These are phyloP conservation scores for Xerocomus potaroensis DNA, from an alignment of 768 basidiomycete genomes.

Conservation along the genomic window DNA sequence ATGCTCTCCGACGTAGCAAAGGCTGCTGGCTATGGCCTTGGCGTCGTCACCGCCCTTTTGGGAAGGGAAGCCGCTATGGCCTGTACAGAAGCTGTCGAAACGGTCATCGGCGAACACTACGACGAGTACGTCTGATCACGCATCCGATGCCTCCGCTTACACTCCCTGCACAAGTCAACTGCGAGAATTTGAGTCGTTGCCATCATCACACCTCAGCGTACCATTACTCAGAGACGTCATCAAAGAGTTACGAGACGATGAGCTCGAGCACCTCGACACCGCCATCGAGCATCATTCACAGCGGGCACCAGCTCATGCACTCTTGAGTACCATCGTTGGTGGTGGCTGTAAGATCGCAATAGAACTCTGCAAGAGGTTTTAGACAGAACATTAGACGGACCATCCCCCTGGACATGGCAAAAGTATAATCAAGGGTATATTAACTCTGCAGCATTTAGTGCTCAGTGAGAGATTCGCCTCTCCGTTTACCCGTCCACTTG, in stretches of 20 bases:
- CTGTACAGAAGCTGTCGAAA: constrained; percentile 97
- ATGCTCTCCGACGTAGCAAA: constrained; percentile 81
- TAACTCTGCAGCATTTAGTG: constrained; percentile 11
- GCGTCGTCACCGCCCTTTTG: constrained; percentile 80
- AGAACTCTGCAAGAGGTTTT: constrained; percentile 81
- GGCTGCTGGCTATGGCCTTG: constrained; percentile 81
- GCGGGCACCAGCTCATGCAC: constrained; percentile 85
- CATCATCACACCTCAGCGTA: constrained; percentile 71
- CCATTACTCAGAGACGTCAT: constrained; percentile 69
- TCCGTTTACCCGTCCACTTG: constrained; percentile 52
- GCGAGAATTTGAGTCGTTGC: constrained; percentile 60
- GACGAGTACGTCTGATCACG: constrained; percentile 71
- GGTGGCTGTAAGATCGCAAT: constrained; percentile 88
- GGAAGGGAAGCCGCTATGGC: constrained; percentile 97
- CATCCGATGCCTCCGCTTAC: constrained; percentile 3
- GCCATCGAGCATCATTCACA: constrained; percentile 87
- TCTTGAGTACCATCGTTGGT: constrained; percentile 82
- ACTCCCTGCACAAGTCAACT: constrained; percentile 59
- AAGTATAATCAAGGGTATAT: neutral
- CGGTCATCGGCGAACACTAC: constrained; percentile 97
- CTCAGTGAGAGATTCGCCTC: constrained; percentile 38
- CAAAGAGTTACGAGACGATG: constrained; percentile 87
- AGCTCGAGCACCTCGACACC: constrained; percentile 89
- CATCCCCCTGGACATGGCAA: neutral
- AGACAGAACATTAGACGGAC: constrained; percentile 16